phyloP scores from a whole-genome alignment of 306 rosid genomes.

The Castanospermum australe region DNA sequence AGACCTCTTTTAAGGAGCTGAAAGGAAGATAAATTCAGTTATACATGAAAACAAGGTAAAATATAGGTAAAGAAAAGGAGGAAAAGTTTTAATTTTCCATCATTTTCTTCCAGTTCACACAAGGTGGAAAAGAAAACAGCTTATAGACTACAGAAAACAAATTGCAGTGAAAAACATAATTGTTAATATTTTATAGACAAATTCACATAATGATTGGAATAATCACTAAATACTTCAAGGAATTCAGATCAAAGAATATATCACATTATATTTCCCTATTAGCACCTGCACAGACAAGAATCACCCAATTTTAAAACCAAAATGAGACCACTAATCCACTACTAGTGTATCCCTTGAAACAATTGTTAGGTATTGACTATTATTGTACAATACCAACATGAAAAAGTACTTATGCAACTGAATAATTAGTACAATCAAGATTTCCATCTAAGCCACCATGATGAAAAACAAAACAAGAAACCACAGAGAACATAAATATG shows the following conservation, averaged over 20 bases:
- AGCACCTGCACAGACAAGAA: not conserved
- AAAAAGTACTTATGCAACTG: not conserved
- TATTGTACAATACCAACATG: not conserved
- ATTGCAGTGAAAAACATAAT: not conserved
- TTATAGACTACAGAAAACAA: not conserved
- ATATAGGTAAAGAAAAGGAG: too few species aligned
- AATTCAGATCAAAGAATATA: not conserved
- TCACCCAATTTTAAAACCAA: not conserved
- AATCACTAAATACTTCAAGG: not conserved
- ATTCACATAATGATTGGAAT: conserved; percentile 2
- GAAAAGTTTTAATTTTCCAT: not conserved
- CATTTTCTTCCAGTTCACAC: not conserved
- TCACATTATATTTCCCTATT: not conserved
- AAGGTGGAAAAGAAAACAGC: not conserved
- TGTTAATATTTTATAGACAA: not conserved
- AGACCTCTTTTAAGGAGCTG: conserved; percentile 86
- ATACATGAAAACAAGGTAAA: not conserved
- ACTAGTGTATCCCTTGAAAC: not conserved
- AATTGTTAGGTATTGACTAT: conserved; percentile 2
- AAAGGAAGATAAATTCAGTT: conserved; percentile 27
- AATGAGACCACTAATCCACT: not conserved
- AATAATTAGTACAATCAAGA: not conserved
- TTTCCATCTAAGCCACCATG: conserved; percentile 2
- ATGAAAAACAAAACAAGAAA: conserved; percentile 13
- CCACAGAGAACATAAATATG: conserved; percentile 15